A percentile compares a stretch with the other conserved stretches of the same genome.
Evolutionary conservation across 2,329 filamentous ascomycete species (phyloP).

Genomic region (Teratosphaeriaceae sp.): DNA sequence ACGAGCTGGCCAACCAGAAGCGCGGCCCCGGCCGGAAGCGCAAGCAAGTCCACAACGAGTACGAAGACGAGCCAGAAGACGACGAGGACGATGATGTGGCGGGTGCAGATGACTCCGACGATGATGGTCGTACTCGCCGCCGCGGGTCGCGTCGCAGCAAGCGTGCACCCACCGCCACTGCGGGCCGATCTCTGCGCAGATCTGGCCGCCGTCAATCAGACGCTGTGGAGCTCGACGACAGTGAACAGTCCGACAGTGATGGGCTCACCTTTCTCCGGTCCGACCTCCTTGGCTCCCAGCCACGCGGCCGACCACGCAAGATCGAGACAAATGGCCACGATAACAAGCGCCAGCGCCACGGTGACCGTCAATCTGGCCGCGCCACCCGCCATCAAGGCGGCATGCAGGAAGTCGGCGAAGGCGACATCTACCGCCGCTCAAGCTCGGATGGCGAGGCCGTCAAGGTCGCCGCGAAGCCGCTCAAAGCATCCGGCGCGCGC

Average conservation of each 20-base stretch:
- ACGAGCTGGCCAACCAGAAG: constrained; percentile 7
- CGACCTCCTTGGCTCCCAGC: constrained; percentile 33
- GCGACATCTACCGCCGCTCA: constrained; percentile 45
- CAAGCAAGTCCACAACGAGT: constrained; percentile 18
- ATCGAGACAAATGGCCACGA: constrained; percentile 1
- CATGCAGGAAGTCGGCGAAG: constrained; percentile 50
- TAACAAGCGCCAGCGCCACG: constrained; percentile 16
- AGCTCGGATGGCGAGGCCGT: constrained; percentile 30
- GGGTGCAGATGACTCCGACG: constrained; percentile 15
- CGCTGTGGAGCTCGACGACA: constrained; percentile 13
- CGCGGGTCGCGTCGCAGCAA: constrained; percentile 9
- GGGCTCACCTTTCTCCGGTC: constrained; percentile 30
- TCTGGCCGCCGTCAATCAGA: background rate
- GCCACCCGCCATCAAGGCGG: constrained; percentile 39
- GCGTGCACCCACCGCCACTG: constrained; percentile 9
- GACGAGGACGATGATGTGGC: constrained; percentile 18
- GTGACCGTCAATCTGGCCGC: constrained; percentile 39
- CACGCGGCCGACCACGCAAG: no score
- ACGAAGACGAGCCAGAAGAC: constrained; percentile 16
- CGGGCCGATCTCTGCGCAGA: constrained; percentile 12
- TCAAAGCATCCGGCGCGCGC: constrained; percentile 53
- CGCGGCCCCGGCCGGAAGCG: constrained; percentile 16
- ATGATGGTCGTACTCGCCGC: constrained; percentile 3
- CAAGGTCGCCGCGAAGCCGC: constrained; percentile 34
- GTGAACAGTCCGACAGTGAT: constrained; percentile 28